phyloP scores from a whole-genome alignment of 768 basidiomycete species.

The Leccinum imitatum region DNA sequence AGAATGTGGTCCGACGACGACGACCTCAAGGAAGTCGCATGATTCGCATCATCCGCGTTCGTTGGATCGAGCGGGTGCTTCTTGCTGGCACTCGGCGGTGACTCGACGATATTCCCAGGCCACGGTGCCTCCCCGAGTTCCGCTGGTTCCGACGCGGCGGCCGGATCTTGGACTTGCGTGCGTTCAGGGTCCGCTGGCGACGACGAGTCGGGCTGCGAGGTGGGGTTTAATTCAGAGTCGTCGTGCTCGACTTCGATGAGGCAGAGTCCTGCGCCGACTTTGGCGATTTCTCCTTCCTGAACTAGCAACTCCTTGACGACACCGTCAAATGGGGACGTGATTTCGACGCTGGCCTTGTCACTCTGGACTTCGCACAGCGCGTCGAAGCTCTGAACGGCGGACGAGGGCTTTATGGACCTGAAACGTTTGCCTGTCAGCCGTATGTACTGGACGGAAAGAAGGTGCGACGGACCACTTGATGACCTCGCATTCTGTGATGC shows the following conservation, averaged over 20 bases:
- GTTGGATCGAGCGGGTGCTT: constrained; percentile 70
- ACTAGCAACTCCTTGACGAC: constrained; percentile 70
- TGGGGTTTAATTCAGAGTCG: background rate
- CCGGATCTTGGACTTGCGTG: constrained; percentile 15
- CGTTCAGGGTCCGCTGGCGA: background rate
- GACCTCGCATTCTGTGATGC: constrained; percentile 88
- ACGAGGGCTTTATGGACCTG: constrained; percentile 63
- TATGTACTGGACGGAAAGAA: background rate
- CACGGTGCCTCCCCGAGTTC: too few species aligned
- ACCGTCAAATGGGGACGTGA: constrained; percentile 84
- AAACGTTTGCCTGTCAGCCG: background rate
- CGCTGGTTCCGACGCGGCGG: constrained; percentile 4
- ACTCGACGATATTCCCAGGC: background rate
- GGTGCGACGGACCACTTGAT: constrained; percentile 63
- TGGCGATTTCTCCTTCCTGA: constrained; percentile 78
- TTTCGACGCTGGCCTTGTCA: constrained; percentile 90
- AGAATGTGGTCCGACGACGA: constrained; percentile 41
- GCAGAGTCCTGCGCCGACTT: constrained; percentile 78
- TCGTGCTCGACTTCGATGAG: constrained; percentile 79
- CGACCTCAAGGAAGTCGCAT: constrained; percentile 11
- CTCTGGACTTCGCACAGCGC: constrained; percentile 82
- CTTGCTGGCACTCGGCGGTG: constrained; percentile 10
- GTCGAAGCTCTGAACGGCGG: constrained; percentile 62
- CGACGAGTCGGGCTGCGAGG: background rate
- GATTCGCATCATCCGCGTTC: constrained; percentile 14